Evolutionary conservation across 2,329 filamentous ascomycete species (phyloP), one percentile per base, ranked within the genome.

Genomic region (Aspergillus fumigatus): DNA sequence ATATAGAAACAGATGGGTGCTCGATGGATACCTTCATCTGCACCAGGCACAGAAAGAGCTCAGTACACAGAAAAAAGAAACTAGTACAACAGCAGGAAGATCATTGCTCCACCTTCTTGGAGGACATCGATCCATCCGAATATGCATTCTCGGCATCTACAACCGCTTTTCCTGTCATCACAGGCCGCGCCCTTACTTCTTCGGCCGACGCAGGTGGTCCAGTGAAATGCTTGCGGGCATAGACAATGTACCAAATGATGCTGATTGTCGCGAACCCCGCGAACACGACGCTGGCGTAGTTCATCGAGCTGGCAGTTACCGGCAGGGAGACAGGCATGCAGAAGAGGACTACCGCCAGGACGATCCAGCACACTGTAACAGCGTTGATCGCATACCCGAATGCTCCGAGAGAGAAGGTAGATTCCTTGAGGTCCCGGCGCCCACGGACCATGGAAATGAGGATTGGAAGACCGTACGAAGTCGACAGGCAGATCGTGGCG

Each of bases 401-500:
- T 48, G 74, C 80, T 4, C 89, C 88, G 0, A 92, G 81, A 0
- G 86, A 87, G 68, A 83, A 92, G 0, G 82, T 80, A 0, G 87
- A 89, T 63, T 85, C 74, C 51, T 79, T 78, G n/a, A 92, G 83
- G 38, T 84, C 80, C 52, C 82, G 79, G n/a, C 89, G 82, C 9
- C 85, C 81, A 17, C 87, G 83, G 1, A 91, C 64, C 3, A 92
- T 75, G 10, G 82, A 88, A 56, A 92, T 86, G 10, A 91, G 74
- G 54, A 92, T 90, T 0, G 89, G 89, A 17, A 91, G 80, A 14
- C 86, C 88, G 70, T 92, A 92, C 0, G 87, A 90, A 3, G 86
- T 85, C 0, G 85, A 88, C 0, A 92, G 81, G 62, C 88, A 91
- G 68, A 92, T 91, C 4, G 88, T 92, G 1, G 88, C 89, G 1